Percentiles rank a stretch among this genome's conserved stretches.
These are phyloP conservation scores for Tylopilus sp. DNA, from an alignment of 768 basidiomycete species.

Conservation along the genomic window DNA sequence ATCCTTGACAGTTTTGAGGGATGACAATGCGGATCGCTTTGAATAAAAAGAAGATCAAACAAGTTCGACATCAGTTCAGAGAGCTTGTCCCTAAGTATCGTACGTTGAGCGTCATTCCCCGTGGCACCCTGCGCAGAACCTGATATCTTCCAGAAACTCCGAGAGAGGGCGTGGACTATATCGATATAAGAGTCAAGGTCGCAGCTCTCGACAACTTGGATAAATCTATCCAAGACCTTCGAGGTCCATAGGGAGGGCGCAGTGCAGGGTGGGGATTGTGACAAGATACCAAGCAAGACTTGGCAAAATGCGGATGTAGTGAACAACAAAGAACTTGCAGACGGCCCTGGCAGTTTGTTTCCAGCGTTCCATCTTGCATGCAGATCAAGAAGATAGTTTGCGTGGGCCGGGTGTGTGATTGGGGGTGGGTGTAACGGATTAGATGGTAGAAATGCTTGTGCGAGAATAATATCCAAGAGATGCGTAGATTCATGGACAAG, in stretches of 20 bases:
- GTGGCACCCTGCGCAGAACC: not conserved
- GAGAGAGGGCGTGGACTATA: slow-evolving; percentile 30
- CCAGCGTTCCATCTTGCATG: slow-evolving; percentile 36
- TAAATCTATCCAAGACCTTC: slow-evolving; percentile 39
- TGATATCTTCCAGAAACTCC: slow-evolving; percentile 10
- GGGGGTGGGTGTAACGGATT: slow-evolving; percentile 24
- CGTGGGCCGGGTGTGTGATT: slow-evolving; percentile 44
- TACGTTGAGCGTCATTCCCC: not conserved
- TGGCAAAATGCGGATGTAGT: slow-evolving; percentile 29
- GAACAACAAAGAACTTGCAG: slow-evolving; percentile 11
- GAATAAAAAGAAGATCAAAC: slow-evolving; percentile 22
- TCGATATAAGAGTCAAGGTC: slow-evolving; percentile 35
- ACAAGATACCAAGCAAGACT: slow-evolving; percentile 15
- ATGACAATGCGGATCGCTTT: not conserved
- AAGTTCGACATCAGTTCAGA: slow-evolving; percentile 20
- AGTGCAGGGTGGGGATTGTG: slow-evolving; percentile 30
- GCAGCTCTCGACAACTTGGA: slow-evolving; percentile 25
- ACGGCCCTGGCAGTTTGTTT: slow-evolving; percentile 1
- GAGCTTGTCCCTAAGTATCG: slow-evolving; percentile 17
- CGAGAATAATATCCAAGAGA: slow-evolving; percentile 42
- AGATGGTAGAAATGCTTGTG: slow-evolving; percentile 34
- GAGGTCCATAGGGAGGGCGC: slow-evolving; percentile 40
- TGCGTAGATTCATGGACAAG: slow-evolving; percentile 42
- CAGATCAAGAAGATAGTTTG: slow-evolving; percentile 45
- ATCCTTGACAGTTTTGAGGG: slow-evolving; percentile 5